Conservation (phyloP, 2,329 filamentous ascomycete genomes). For the Cadophora sp. region DNA sequence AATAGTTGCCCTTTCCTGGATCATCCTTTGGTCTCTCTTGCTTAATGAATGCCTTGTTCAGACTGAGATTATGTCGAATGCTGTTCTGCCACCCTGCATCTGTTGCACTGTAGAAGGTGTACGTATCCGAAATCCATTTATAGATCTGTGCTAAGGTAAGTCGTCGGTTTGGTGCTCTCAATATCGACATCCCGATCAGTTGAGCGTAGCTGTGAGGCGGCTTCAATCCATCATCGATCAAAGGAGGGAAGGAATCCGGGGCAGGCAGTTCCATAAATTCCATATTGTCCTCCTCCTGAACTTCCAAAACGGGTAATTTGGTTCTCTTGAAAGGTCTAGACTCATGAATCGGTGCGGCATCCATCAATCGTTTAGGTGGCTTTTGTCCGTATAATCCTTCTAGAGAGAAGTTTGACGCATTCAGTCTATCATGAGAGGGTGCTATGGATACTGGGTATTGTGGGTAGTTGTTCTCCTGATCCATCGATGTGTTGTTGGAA, state of each 20-base stretch:
- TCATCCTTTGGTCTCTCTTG: constrained; percentile 96
- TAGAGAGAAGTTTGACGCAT: constrained; percentile 53
- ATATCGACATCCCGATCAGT: constrained; percentile 95
- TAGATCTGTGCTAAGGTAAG: constrained; percentile 95
- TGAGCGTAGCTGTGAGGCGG: constrained; percentile 93
- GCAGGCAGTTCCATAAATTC: constrained; percentile 45
- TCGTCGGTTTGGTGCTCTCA: constrained; percentile 81
- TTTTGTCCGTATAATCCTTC: constrained; percentile 60
- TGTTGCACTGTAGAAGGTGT: constrained; percentile 81
- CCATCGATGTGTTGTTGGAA: constrained; percentile 44
- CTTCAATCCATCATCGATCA: constrained; percentile 87
- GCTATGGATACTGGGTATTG: constrained; percentile 55
- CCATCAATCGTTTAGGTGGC: constrained; percentile 69
- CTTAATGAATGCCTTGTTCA: constrained; percentile 97
- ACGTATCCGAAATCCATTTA: constrained; percentile 98
- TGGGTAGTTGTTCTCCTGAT: constrained; percentile 62
- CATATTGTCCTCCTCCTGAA: constrained; percentile 49
- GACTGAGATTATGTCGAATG: constrained; percentile 95
- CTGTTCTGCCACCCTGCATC: constrained; percentile 98
- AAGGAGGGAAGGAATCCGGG: constrained; percentile 71
- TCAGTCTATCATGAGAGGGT: constrained; percentile 39
- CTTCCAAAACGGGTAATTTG: constrained; percentile 57
- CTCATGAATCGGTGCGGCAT: constrained; percentile 77
- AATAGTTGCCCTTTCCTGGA: constrained; percentile 97
- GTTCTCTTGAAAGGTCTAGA: constrained; percentile 70